Percentiles rank a stretch among this genome's conserved stretches.
Conservation (phyloP, 495 filamentous ascomycete genomes). For the Xanthoparmelia taractica region DNA sequence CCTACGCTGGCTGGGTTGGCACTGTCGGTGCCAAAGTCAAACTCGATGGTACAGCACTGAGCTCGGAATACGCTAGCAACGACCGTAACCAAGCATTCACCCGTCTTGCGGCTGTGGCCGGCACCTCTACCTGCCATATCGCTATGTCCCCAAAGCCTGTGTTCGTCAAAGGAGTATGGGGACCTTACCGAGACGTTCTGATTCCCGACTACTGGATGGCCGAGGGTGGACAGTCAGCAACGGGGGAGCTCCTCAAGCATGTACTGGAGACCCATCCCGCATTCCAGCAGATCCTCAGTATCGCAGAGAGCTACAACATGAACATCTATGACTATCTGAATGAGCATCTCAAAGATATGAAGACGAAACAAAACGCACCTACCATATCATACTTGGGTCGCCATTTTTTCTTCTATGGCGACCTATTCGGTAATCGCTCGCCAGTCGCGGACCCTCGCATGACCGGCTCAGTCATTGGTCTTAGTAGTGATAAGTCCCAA, state of each 20-base stretch:
- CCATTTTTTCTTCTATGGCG: conserved; percentile 97
- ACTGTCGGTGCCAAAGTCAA: conserved; percentile 94
- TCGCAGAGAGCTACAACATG: conserved; percentile 66
- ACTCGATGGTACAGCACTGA: conserved; percentile 53
- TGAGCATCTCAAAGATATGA: conserved; percentile 71
- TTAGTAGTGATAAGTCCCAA: conserved; percentile 74
- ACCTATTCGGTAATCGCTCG: conserved; percentile 95
- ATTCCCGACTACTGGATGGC: conserved; percentile 90
- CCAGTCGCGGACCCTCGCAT: conserved; percentile 88
- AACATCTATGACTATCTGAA: conserved; percentile 96
- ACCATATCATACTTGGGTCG: conserved; percentile 75
- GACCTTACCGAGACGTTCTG: conserved; percentile 88
- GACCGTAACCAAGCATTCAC: conserved; percentile 87
- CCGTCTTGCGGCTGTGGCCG: conserved; percentile 88
- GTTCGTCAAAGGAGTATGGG: conserved; percentile 93
- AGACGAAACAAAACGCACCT: conserved; percentile 57
- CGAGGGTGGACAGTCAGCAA: conserved; percentile 92
- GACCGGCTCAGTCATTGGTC: conserved; percentile 78
- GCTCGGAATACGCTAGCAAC: conserved; percentile 54
- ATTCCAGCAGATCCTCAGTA: conserved; percentile 64
- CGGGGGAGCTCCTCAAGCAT: conserved; percentile 87
- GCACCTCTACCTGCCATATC: conserved; percentile 93
- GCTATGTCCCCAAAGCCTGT: conserved; percentile 88
- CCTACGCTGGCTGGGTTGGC: conserved; percentile 96
- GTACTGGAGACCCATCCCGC: conserved; percentile 90